Base-by-base conservation (phyloP, 768 basidiomycete species). In the Termitomyces sp. region DNA sequence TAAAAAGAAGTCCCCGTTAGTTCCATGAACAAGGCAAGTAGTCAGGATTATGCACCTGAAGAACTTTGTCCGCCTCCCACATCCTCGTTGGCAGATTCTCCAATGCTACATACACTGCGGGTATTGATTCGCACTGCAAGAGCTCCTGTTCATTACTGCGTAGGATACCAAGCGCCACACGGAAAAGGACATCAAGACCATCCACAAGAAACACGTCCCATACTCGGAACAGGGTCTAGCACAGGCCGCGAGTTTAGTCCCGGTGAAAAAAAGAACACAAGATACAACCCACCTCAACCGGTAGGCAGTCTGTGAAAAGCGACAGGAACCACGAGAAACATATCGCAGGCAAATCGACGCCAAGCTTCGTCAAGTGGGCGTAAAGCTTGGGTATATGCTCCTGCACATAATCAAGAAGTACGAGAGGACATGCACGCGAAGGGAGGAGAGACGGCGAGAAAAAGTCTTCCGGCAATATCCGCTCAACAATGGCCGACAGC, bases 311-410 rank as follows among this genome's bases (percentile, higher is more conserved):
- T 0, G 95, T 97, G 68, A 98, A 98, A 22, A 99, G 77, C 3
- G 93, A 95, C 27, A 99, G 76, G 73, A 98, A 97, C 97, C 97
- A 99, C 13, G 95, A 96, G 77, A 99, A 99, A 60, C 94, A 97
- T 61, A 98, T 93, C 0, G 95, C 95, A 3, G 88, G 87, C 2
- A 99, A 80, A 68, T 99, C 95, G 13, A 98, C 87, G 5, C 89
- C 93, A 1, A 96, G 83, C 13, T 87, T 81, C 2, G 79, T 80
- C 39, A 98, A 77, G 65, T 98, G 94, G 0, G 76, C 69, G 55
- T 88, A 83, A 1, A 98, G 75, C 70, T 85, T 88, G 0, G 94
- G 95, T 7, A 84, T 76, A 46, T 78, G 70, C 61, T 93, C 89
- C 48, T 86, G 85, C 4, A 98, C 89, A 61, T 92, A 93, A 66